Evolutionary conservation across 331 rosid species (phyloP).

Genomic region (Dryas integrifolia): DNA sequence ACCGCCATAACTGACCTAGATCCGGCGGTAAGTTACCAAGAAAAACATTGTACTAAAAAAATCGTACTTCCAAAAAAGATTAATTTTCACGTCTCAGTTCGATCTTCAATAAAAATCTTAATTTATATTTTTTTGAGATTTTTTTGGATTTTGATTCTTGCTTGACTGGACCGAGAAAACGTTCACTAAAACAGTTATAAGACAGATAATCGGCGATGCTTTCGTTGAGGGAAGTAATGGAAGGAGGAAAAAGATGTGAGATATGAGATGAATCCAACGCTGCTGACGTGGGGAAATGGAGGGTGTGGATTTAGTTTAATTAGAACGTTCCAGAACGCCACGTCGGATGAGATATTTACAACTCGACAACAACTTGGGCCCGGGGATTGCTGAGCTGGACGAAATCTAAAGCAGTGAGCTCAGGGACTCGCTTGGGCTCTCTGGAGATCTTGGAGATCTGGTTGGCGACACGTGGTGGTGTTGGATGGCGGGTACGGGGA

Average conservation of each 20-base stretch:
- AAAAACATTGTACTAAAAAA: neutral
- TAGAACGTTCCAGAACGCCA: constrained; percentile 33
- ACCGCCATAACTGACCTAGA: constrained; percentile 35
- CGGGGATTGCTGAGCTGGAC: constrained; percentile 38
- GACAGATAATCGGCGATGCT: constrained; percentile 8
- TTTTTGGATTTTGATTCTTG: neutral
- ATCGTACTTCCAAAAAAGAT: neutral
- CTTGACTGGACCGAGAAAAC: constrained; percentile 36
- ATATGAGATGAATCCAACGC: neutral
- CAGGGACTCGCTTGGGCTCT: constrained; percentile 15
- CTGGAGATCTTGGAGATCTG: constrained; percentile 26
- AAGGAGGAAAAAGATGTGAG: constrained; percentile 33
- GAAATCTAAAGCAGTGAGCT: constrained; percentile 57
- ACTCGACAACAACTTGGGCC: constrained; percentile 25
- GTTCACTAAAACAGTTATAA: neutral
- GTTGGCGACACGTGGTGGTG: constrained; percentile 40
- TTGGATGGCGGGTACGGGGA: neutral
- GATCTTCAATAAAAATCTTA: neutral
- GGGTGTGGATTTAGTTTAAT: constrained; percentile 25
- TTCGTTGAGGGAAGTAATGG: constrained; percentile 2
- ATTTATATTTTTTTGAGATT: neutral
- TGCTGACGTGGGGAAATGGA: constrained; percentile 55
- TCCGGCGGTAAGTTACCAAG: constrained; percentile 17
- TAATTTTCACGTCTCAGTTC: neutral
- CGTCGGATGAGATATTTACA: constrained; percentile 64